phyloP scores from a whole-genome alignment of 1,139 yeast species.

The Geotrichum citri-aurantii region DNA sequence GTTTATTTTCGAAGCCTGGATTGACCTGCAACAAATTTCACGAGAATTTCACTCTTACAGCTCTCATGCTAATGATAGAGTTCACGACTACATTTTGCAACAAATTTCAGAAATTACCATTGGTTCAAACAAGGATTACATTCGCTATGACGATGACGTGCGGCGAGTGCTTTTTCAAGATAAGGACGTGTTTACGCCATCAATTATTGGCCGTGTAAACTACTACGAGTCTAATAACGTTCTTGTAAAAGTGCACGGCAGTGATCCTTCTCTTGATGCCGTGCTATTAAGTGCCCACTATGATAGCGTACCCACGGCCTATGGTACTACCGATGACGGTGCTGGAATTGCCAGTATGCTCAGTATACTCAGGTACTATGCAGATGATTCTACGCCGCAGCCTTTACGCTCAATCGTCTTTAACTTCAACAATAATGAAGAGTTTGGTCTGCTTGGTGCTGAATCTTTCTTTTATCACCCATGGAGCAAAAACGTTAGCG shows the following conservation, averaged over 20 bases:
- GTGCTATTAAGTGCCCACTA: conserved; percentile 77
- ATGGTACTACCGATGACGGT: conserved; percentile 91
- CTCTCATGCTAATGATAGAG: conserved; percentile 67
- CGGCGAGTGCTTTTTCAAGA: conserved; percentile 45
- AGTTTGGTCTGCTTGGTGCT: conserved; percentile 84
- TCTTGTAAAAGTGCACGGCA: conserved; percentile 65
- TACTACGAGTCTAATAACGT: conserved; percentile 80
- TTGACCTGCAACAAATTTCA: conserved; percentile 63
- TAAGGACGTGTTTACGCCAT: conserved; percentile 43
- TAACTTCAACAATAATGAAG: conserved; percentile 88
- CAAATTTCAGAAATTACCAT: conserved; percentile 39
- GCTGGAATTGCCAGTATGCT: conserved; percentile 82
- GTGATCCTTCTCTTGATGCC: conserved; percentile 52
- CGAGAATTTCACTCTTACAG: conserved; percentile 67
- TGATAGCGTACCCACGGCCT: conserved; percentile 84
- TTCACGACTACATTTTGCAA: conserved; percentile 58
- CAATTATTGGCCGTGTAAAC: conserved; percentile 43
- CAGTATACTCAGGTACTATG: conserved; percentile 55
- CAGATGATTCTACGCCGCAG: conserved; percentile 39
- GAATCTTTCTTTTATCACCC: conserved; percentile 66
- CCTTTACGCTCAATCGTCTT: conserved; percentile 71
- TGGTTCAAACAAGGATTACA: conserved; percentile 36
- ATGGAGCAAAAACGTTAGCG: conserved; percentile 59
- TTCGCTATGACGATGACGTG: conserved; percentile 48
- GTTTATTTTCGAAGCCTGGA: conserved; percentile 52